Conservation (phyloP, 495 filamentous ascomycete species). For the Mytilinidion resinicola region DNA sequence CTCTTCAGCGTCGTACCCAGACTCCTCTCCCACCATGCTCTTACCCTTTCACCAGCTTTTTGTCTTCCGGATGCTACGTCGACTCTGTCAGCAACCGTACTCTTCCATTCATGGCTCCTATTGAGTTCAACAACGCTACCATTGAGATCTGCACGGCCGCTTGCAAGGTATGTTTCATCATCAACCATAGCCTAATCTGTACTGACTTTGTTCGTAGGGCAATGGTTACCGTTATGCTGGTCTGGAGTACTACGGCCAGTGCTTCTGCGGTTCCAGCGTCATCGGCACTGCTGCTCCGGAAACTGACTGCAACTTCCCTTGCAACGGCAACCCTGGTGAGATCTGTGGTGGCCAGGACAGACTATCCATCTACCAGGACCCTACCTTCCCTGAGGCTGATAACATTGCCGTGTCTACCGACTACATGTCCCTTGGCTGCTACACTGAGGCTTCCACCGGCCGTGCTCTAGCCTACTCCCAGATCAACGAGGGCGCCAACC, state of each 20-base stretch:
- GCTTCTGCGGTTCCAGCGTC: slow-evolving; percentile 48
- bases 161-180: slow-evolving; percentile 40
- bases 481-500: slow-evolving; percentile 32
- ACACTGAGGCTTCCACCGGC: slow-evolving; percentile 46
- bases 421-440: slow-evolving; percentile 50
- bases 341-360: slow-evolving; percentile 44
- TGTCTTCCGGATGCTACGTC: slow-evolving; percentile 51
- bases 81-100: slow-evolving; percentile 30
- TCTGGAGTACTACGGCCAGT: slow-evolving; percentile 49
- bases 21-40: slow-evolving; percentile 20
- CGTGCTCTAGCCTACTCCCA: slow-evolving; percentile 44
- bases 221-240: slow-evolving; percentile 51
- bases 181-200: neutral
- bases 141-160: slow-evolving; percentile 46
- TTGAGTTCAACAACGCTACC: slow-evolving; percentile 41
- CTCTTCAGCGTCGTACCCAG: neutral
- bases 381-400: slow-evolving; percentile 44
- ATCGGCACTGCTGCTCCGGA: slow-evolving; percentile 28
- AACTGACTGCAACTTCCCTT: slow-evolving; percentile 41
- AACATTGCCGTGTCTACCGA: slow-evolving; percentile 37
- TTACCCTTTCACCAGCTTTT: slow-evolving; percentile 45
- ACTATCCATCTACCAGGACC: slow-evolving; percentile 48
- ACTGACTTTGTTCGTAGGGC: slow-evolving; percentile 12
- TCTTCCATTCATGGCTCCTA: slow-evolving; percentile 39
- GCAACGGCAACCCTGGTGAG: slow-evolving; percentile 42